phyloP scores from a whole-genome alignment of 2,329 filamentous ascomycete species.

The Fusarium begoniae region DNA sequence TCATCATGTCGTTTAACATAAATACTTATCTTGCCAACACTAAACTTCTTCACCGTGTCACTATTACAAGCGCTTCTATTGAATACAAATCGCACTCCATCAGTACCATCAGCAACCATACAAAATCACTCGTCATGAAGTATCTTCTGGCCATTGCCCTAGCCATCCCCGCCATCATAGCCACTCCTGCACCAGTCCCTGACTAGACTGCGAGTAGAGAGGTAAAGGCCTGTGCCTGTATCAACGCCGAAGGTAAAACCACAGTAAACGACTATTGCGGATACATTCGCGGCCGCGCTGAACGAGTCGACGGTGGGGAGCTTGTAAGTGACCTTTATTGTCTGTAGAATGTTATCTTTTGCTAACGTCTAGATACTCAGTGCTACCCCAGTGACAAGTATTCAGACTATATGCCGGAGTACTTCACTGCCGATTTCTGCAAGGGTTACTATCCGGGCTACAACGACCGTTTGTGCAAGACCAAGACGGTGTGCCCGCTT shows the following conservation, averaged over 20 bases:
- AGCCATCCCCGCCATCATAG: not conserved
- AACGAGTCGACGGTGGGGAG: not conserved
- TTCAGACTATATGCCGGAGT: not conserved
- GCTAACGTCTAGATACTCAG: not conserved
- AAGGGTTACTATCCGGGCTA: not conserved
- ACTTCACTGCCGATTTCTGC: not conserved
- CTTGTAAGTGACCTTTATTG: not conserved
- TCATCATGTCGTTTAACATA: fast-evolving
- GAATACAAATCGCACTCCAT: fast-evolving
- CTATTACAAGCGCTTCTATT: not conserved
- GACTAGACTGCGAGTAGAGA: not conserved
- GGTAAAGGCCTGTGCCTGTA: not conserved
- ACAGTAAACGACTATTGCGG: fast-evolving
- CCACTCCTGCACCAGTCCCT: not conserved
- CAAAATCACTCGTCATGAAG: not conserved
- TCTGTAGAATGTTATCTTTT: fast-evolving
- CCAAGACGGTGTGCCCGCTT: not conserved
- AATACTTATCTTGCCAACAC: not conserved
- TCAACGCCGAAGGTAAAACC: fast-evolving
- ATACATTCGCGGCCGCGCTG: not conserved
- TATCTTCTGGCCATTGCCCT: not conserved
- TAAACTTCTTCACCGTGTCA: fast-evolving
- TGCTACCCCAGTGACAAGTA: not conserved
- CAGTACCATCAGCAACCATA: not conserved
- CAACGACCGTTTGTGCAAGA: not conserved